Evolutionary conservation across 2,329 filamentous ascomycete species (phyloP).

Genomic region (Tolypocladium capitatum): DNA sequence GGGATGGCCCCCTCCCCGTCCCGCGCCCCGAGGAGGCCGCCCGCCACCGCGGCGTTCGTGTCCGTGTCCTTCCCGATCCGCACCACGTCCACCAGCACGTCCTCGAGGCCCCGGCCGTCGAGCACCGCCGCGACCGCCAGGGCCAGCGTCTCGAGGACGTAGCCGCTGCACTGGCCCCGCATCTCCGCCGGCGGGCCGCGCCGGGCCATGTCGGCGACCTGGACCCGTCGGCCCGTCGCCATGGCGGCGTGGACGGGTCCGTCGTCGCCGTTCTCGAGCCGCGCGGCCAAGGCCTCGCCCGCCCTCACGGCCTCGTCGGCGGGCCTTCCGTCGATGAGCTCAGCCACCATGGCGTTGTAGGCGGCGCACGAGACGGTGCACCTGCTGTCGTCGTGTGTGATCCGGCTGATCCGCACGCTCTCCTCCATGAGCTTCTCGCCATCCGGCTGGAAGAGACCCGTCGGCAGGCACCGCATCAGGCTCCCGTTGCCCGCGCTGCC

Average conservation of each 20-base stretch:
- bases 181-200: conserved; percentile 16
- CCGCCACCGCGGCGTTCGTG: conserved; percentile 32
- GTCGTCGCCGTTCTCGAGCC: conserved; percentile 9
- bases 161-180: conserved; percentile 20
- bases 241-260: conserved; percentile 13
- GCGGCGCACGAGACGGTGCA: conserved; percentile 24
- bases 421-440: conserved; percentile 14
- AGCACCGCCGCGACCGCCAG: conserved; percentile 28
- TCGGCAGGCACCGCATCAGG: conserved; percentile 34
- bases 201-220: conserved; percentile 15
- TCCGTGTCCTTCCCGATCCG: conserved; percentile 31
- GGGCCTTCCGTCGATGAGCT: conserved; percentile 14
- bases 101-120: conserved; percentile 24
- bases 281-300: conserved; percentile 10
- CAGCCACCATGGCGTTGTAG: conserved; percentile 24
- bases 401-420: conserved; percentile 21
- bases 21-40: conserved; percentile 30
- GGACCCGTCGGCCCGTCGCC: conserved; percentile 12
- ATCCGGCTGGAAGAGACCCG: conserved; percentile 24
- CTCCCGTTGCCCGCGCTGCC: conserved; percentile 30
- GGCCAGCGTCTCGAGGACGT: conserved; percentile 28
- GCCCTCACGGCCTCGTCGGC: conserved; percentile 15
- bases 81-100: conserved; percentile 32
- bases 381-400: conserved; percentile 24
- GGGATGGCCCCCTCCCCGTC: conserved; percentile 30